These are phyloP conservation scores for Licmophora abbreviata DNA, from an alignment of 108 stramenopile genomes.

Conservation along the genomic window DNA sequence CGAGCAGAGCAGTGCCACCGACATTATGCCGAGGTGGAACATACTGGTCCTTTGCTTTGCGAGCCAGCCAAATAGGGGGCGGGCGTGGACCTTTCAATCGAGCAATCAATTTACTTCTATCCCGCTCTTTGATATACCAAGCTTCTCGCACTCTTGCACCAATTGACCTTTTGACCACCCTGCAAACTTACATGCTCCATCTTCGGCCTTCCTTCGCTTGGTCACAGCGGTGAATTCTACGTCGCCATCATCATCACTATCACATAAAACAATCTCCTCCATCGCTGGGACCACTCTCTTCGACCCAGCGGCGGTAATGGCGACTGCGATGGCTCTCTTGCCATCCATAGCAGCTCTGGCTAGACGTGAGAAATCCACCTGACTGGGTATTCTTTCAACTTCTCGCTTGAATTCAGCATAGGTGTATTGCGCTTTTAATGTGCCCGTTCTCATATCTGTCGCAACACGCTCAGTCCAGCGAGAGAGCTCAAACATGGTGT, in stretches of 20 bases:
- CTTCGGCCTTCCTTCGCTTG: background rate
- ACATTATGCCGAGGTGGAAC: constrained; percentile 38
- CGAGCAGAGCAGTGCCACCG: constrained; percentile 36
- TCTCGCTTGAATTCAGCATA: constrained; percentile 13
- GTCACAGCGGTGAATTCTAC: background rate
- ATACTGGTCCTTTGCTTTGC: constrained; percentile 26
- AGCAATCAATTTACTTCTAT: constrained; percentile 32
- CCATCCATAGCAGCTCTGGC: constrained; percentile 2
- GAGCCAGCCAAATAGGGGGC: constrained; percentile 22
- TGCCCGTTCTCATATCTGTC: constrained; percentile 7
- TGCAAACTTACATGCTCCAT: too few species aligned
- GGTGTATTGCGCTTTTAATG: constrained; percentile 5
- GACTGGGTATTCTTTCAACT: constrained; percentile 13
- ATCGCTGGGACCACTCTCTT: too few species aligned
- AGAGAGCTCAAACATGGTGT: constrained; percentile 15
- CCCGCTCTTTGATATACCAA: background rate
- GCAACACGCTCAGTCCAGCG: constrained; percentile 8
- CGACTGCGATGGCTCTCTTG: background rate
- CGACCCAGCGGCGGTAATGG: background rate
- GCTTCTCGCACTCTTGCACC: background rate
- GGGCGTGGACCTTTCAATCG: constrained; percentile 44
- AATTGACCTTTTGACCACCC: constrained; percentile 1
- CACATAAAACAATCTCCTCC: too few species aligned
- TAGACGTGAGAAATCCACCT: constrained; percentile 14
- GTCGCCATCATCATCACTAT: background rate